Percentiles rank a stretch among this genome's conserved stretches.
These are phyloP conservation scores for Chlorella ohadii DNA, from an alignment of 139 green algal genomes.

Conservation along the genomic window DNA sequence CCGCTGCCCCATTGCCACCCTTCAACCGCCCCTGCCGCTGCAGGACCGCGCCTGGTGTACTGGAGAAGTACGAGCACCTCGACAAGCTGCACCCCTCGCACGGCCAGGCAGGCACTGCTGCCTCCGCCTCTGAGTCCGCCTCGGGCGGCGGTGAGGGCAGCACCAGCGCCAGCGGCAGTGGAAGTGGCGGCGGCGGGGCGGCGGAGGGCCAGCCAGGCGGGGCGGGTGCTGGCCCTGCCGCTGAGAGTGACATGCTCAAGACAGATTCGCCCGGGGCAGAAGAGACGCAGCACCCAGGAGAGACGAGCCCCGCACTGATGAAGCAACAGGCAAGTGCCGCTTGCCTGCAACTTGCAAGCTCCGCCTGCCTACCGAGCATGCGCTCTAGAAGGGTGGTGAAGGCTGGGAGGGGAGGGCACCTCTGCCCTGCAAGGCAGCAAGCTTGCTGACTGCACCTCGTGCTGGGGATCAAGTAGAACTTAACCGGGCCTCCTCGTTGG, in stretches of 20 bases:
- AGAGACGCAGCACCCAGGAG: slow-evolving; percentile 1
- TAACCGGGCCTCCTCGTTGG: too few species aligned
- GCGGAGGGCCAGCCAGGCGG: too few species aligned
- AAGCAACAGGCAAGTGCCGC: not conserved
- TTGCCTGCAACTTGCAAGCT: too few species aligned
- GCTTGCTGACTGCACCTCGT: too few species aligned
- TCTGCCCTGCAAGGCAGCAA: too few species aligned
- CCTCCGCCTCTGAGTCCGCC: not conserved
- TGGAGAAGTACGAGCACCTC: slow-evolving; percentile 21
- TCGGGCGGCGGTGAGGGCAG: not conserved
- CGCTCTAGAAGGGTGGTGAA: too few species aligned
- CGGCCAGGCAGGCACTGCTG: not conserved
- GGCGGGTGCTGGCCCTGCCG: not conserved
- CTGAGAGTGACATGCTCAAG: slow-evolving; percentile 2
- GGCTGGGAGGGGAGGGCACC: too few species aligned
- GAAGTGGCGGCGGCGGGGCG: too few species aligned
- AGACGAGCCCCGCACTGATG: not conserved
- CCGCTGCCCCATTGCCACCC: not conserved
- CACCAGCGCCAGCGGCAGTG: not conserved
- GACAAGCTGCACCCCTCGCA: not conserved
- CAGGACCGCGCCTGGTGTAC: slow-evolving; percentile 3
- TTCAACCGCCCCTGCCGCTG: too few species aligned
- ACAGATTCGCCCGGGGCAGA: not conserved
- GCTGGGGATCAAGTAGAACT: too few species aligned
- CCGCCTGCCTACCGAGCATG: too few species aligned